Base-by-base conservation (phyloP, 768 basidiomycete genomes). In the Gymnopilus dilepis region DNA sequence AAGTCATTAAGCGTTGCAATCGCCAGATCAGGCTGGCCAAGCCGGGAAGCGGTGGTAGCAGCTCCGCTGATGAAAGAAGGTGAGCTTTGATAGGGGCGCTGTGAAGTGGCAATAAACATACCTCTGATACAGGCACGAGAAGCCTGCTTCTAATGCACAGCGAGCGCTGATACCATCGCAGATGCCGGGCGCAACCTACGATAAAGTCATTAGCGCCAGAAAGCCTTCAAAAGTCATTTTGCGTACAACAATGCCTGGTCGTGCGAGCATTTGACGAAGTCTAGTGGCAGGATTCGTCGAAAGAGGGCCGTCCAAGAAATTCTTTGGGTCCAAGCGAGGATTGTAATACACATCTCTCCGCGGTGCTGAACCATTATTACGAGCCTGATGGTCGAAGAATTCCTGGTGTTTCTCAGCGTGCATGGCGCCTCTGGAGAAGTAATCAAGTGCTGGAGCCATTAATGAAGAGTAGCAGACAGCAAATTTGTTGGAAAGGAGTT, bases 151-250 rank as follows among this genome's bases (percentile, higher is more conserved):
- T 6, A 92, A 74, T 7, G 91, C 91, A 64, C 90, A 90, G 30
- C 91, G 82, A 9, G 90, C 90, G 67, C 88, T 90, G 68, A 93
- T 92, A 52, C 89, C 90, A 59, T 91, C 90, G 58, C 90, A 90
- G 42, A 91, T 87, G 42, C 90, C 90, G n/a, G 89, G 90, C 2
- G 89, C 90, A 66, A 90, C 74, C 89, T 90, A 53, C 12, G 47
- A 51, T 12, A 42, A 28, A 6, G 37, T 38, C 24, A 64, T 55
- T 47, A 51, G 30, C 9, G 13, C 3, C 17, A 11, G 5, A 17
- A 6, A 21, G n/a, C n/a, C 43, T 11, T 38, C 22, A 43, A 28
- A 21, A 56, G 1, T 22, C 26, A 37, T 17, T 17, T 19, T 0
- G 77, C 87, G 63, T 76, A 91, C 90, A 45, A 91, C 86, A 47